A percentile compares a stretch with the other conserved stretches of the same genome.
These are phyloP conservation scores for Xylaria digitata DNA, from an alignment of 2,329 filamentous ascomycete genomes.

Conservation along the genomic window DNA sequence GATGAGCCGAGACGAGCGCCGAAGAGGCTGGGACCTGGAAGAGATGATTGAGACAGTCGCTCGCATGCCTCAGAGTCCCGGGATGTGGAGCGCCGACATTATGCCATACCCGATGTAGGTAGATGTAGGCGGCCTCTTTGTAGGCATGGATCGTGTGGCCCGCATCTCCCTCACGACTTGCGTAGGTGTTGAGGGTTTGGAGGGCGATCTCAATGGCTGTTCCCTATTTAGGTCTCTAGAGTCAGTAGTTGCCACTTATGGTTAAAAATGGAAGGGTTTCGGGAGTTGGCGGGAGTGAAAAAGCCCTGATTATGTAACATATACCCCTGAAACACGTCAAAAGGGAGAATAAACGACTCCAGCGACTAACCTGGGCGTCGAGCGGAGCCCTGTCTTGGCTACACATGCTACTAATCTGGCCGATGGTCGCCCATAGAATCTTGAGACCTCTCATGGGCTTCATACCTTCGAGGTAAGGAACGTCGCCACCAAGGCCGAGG, in stretches of 20 bases:
- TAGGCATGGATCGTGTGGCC: conserved; percentile 49
- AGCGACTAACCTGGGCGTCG: conserved; percentile 13
- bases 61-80: conserved; percentile 40
- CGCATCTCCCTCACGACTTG: conserved; percentile 34
- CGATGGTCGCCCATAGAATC: conserved; percentile 28
- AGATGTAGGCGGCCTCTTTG: conserved; percentile 49
- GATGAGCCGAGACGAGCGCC: conserved; percentile 47
- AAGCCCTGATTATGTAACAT: too few species aligned
- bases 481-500: conserved; percentile 37
- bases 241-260: too few species aligned
- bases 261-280: too few species aligned
- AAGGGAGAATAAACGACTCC: too few species aligned
- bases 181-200: conserved; percentile 1
- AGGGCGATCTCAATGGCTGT: conserved; percentile 23
- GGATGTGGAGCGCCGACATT: conserved; percentile 43
- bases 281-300: too few species aligned
- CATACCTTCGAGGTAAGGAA: conserved; percentile 37
- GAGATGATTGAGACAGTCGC: conserved; percentile 46
- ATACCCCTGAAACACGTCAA: too few species aligned
- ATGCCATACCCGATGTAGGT: conserved; percentile 49
- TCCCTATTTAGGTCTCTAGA: background rate
- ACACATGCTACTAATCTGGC: conserved; percentile 34
- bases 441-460: conserved; percentile 21
- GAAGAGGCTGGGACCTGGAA: conserved; percentile 44
- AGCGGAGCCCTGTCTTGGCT: conserved; percentile 15